These are phyloP conservation scores for Tetrahymena borealis DNA, from an alignment of 73 alveolate species.

Conservation along the genomic window DNA sequence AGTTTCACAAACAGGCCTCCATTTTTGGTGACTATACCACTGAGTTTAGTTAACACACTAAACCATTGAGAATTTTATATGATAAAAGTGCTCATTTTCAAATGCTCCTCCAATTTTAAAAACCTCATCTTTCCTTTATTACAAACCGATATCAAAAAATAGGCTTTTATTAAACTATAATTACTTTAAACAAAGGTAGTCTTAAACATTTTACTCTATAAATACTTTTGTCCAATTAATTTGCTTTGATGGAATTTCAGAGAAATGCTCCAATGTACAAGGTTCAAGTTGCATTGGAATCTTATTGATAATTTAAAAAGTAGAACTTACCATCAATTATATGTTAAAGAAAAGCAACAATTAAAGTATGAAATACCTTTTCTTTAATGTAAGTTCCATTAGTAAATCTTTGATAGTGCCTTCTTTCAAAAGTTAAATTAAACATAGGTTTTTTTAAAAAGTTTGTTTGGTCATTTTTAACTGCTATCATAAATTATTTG, in stretches of 20 bases:
- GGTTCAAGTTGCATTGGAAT: neutral
- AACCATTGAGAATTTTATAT: neutral
- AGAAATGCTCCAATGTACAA: neutral
- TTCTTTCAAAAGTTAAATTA: neutral
- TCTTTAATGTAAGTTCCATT: neutral
- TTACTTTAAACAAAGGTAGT: neutral
- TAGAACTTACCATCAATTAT: neutral
- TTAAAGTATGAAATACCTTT: neutral
- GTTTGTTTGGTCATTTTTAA: neutral
- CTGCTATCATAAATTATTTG: neutral
- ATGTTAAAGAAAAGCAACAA: neutral
- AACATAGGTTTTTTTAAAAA: neutral
- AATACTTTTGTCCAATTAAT: neutral
- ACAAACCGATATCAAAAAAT: neutral
- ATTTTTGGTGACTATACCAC: neutral
- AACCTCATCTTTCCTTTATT: neutral
- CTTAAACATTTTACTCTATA: neutral
- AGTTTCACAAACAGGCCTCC: neutral
- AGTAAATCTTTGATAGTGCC: neutral
- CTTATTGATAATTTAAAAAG: neutral
- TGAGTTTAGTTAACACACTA: neutral
- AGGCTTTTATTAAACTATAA: neutral
- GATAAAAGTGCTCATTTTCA: neutral
- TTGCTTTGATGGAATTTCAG: neutral
- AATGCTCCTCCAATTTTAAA: neutral